Percentiles rank a stretch among this genome's conserved stretches.
Conservation (phyloP, 1,284 basidiomycete genomes). For the Ustilago xerochloae region DNA sequence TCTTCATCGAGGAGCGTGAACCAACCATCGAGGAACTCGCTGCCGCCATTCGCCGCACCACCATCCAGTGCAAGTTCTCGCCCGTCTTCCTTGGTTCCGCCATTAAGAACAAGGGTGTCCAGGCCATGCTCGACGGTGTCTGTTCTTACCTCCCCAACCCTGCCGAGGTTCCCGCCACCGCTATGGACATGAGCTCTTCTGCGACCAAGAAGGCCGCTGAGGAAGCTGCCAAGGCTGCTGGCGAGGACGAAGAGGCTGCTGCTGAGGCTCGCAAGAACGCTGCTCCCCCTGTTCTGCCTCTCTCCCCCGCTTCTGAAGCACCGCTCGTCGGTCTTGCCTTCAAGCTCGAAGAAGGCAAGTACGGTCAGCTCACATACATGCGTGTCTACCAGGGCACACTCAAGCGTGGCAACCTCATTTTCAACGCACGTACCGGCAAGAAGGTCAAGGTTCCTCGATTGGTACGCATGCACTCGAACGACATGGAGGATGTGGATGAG, state of each 20-base stretch:
- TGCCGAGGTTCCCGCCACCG: conserved; percentile 80
- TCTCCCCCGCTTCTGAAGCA: conserved; percentile 72
- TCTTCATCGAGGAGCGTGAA: conserved; percentile 79
- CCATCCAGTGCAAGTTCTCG: conserved; percentile 87
- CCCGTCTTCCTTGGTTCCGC: conserved; percentile 98
- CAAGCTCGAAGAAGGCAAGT: conserved; percentile 97
- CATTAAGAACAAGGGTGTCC: conserved; percentile 96
- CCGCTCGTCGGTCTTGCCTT: conserved; percentile 95
- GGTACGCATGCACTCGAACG: conserved; percentile 97
- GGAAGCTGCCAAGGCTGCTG: conserved; percentile 50
- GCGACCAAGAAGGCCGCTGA: conserved; percentile 58
- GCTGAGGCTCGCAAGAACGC: conserved; percentile 55
- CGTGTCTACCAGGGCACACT: conserved; percentile 96
- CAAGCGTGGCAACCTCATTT: conserved; percentile 85
- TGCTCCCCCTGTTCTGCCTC: conserved; percentile 52
- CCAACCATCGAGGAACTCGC: conserved; percentile 76
- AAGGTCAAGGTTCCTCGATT: conserved; percentile 97
- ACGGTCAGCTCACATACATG: conserved; percentile 98
- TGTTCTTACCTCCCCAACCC: conserved; percentile 96
- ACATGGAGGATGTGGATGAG: conserved; percentile 97
- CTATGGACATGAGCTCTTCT: conserved; percentile 82
- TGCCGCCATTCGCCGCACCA: conserved; percentile 86
- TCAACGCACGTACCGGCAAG: conserved; percentile 94
- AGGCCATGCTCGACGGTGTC: conserved; percentile 92
- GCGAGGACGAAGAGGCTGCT: conserved; percentile 49